phyloP scores from a whole-genome alignment of 1,139 yeast genomes.

The Casaregolazyma lundiana region DNA sequence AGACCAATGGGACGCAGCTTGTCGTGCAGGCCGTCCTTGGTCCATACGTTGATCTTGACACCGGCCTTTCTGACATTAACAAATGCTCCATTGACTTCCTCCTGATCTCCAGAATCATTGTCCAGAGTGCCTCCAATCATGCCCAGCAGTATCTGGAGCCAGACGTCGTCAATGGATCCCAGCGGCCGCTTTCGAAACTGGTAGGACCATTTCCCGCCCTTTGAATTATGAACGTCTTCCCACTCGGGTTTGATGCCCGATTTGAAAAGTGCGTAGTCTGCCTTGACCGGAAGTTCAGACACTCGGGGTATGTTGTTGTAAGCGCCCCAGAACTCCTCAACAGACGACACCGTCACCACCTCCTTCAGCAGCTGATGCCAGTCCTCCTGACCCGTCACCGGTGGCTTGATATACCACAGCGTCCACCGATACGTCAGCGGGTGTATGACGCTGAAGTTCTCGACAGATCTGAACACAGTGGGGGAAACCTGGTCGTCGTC shows the following conservation, averaged over 20 bases:
- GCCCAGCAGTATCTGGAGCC: slow-evolving; percentile 87
- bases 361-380: slow-evolving; percentile 95
- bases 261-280: slow-evolving; percentile 94
- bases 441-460: slow-evolving; percentile 76
- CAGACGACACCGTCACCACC: slow-evolving; percentile 84
- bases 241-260: slow-evolving; percentile 96
- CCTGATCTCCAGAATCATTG: slow-evolving; percentile 47
- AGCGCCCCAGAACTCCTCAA: slow-evolving; percentile 99
- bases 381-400: slow-evolving; percentile 59
- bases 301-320: slow-evolving; percentile 93
- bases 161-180: slow-evolving; percentile 74
- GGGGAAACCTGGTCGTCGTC: slow-evolving; percentile 18
- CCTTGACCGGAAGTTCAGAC: slow-evolving; percentile 81
- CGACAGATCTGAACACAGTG: slow-evolving; percentile 64
- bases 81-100: slow-evolving; percentile 93
- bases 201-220: slow-evolving; percentile 95
- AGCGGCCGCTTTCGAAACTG: slow-evolving; percentile 50
- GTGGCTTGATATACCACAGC: slow-evolving; percentile 95
- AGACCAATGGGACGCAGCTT: slow-evolving; percentile 57
- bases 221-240: slow-evolving; percentile 86
- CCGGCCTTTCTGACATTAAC: slow-evolving; percentile 81
- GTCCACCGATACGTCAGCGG: slow-evolving; percentile 95
- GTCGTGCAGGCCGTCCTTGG: slow-evolving; percentile 65
- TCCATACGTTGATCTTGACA: slow-evolving; percentile 89
- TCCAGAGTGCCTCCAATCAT: slow-evolving; percentile 96